Conservation (phyloP, 164 flowering plant genomes). For the Annona cherimola region DNA sequence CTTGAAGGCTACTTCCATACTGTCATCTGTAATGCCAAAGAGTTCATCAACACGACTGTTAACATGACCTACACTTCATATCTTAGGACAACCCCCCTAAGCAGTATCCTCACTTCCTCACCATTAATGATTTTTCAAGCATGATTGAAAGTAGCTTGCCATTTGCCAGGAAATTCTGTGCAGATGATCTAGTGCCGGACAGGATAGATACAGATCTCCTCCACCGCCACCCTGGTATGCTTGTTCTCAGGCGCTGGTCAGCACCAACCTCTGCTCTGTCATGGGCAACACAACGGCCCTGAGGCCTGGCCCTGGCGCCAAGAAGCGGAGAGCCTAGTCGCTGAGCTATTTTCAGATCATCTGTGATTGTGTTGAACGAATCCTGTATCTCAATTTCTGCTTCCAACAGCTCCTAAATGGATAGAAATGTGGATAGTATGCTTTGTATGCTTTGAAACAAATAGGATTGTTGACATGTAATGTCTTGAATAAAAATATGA, state of each 20-base stretch:
- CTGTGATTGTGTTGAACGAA: no score
- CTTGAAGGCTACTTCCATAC: slow-evolving; percentile 44
- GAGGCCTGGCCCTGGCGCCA: slow-evolving; percentile 37
- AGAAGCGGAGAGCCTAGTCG: slow-evolving; percentile 28
- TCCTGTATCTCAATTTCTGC: no score
- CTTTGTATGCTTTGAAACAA: no score
- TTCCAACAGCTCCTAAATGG: no score
- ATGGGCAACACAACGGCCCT: slow-evolving; percentile 24
- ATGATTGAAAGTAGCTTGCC: slow-evolving; percentile 37
- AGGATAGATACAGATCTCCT: slow-evolving; percentile 35
- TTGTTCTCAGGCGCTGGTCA: slow-evolving; percentile 39
- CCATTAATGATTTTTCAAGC: slow-evolving; percentile 22
- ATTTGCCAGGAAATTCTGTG: slow-evolving; percentile 37
- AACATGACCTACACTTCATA: slow-evolving; percentile 36
- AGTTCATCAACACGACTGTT: slow-evolving; percentile 34
- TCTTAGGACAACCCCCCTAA: slow-evolving; percentile 41
- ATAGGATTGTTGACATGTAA: no score
- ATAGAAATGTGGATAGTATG: no score
- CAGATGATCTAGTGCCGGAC: slow-evolving; percentile 33
- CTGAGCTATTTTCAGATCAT: slow-evolving; percentile 54
- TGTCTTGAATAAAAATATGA: no score
- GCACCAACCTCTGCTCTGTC: slow-evolving; percentile 29
- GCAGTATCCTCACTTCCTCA: slow-evolving; percentile 39
- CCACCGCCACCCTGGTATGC: slow-evolving; percentile 22
- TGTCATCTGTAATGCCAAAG: slow-evolving; percentile 37